Conservation (phyloP, 1,284 basidiomycete species). For the Sanghuangporus baumii region DNA sequence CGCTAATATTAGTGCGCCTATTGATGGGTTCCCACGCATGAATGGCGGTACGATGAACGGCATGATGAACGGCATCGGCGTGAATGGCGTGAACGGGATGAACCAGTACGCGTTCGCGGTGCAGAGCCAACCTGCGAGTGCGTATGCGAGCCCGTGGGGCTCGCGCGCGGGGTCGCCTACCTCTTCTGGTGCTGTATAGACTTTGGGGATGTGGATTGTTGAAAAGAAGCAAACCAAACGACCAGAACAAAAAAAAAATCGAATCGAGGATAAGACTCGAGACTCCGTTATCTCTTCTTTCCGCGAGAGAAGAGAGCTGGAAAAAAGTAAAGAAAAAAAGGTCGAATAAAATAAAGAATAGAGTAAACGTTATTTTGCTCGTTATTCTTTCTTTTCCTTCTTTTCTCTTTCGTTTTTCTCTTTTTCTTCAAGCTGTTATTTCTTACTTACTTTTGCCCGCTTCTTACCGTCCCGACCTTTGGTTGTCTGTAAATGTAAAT, state of each 20-base stretch:
- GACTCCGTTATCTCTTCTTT: no score
- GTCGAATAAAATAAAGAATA: no score
- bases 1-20: background rate
- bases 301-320: no score
- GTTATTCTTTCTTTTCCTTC: background rate
- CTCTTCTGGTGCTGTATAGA: constrained; percentile 20
- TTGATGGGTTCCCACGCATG: background rate
- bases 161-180: constrained; percentile 14
- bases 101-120: constrained; percentile 1
- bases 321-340: no score
- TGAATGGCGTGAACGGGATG: constrained; percentile 1
- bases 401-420: background rate
- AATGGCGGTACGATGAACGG: background rate
- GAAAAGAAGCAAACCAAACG: background rate
- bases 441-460: background rate
- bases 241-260: background rate
- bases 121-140: constrained; percentile 17
- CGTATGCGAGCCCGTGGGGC: constrained; percentile 17
- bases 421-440: background rate
- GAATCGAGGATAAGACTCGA: background rate
- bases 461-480: background rate
- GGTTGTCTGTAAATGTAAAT: background rate
- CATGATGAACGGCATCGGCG: constrained; percentile 1
- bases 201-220: background rate
- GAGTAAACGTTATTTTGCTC: background rate